Evolutionary conservation across 2,329 filamentous ascomycete species (phyloP).

Genomic region (Epichloe typhina): DNA sequence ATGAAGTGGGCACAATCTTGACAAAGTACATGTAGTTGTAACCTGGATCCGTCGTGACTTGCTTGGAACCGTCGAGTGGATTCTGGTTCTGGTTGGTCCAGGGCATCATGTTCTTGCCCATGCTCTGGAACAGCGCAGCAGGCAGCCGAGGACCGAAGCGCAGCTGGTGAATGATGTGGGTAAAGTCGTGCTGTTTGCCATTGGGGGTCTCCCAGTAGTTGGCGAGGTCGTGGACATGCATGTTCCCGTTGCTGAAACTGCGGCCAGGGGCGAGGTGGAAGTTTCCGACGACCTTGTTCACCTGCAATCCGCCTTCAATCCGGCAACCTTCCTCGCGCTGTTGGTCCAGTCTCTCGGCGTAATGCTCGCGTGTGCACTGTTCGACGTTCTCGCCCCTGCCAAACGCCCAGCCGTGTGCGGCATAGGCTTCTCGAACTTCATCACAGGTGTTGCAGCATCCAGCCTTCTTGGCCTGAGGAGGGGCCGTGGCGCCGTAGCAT

Average conservation of each 20-base stretch:
- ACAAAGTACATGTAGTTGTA: conserved; percentile 99
- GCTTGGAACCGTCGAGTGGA: conserved; percentile 69
- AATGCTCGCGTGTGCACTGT: conserved; percentile 91
- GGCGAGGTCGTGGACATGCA: conserved; percentile 95
- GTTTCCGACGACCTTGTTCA: conserved; percentile 98
- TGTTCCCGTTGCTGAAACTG: conserved; percentile 89
- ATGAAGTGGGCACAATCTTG: conserved; percentile 94
- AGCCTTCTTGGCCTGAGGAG: conserved; percentile 57
- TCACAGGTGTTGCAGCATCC: conserved; percentile 96
- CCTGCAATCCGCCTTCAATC: conserved; percentile 78
- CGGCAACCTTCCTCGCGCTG: conserved; percentile 90
- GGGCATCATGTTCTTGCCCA: conserved; percentile 34
- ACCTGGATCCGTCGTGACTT: conserved; percentile 66
- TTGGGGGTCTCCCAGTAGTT: conserved; percentile 75
- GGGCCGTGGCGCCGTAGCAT: conserved; percentile 77
- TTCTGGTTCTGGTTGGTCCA: conserved; percentile 91
- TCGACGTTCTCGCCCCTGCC: conserved; percentile 84
- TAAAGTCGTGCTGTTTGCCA: conserved; percentile 67
- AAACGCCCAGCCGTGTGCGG: conserved; percentile 83
- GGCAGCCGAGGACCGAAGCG: conserved; percentile 89
- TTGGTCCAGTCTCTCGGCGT: conserved; percentile 72
- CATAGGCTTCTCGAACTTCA: conserved; percentile 92
- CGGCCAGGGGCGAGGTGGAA: conserved; percentile 96
- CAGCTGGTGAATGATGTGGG: conserved; percentile 75
- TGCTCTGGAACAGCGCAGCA: conserved; percentile 50